A percentile compares a stretch with the other conserved stretches of the same genome.
These are phyloP conservation scores for Citrullus mucosospermus DNA, from an alignment of 306 rosid genomes.

Conservation along the genomic window DNA sequence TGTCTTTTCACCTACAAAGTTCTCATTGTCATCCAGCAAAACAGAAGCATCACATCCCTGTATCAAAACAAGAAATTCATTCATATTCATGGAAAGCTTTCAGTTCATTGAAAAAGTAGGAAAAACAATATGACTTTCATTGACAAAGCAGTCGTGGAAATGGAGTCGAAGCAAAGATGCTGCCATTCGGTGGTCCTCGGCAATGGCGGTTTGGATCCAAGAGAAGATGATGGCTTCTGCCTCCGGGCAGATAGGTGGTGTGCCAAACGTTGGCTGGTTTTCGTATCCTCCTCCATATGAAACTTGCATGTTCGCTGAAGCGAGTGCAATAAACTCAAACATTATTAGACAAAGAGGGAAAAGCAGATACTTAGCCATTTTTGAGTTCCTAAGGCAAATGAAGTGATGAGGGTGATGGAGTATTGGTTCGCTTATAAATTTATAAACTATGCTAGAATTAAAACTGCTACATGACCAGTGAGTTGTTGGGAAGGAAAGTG, in stretches of 20 bases:
- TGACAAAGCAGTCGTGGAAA: slow-evolving; percentile 85
- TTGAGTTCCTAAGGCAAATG: background rate
- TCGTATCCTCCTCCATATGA: background rate
- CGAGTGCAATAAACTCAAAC: background rate
- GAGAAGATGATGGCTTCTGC: slow-evolving; percentile 60
- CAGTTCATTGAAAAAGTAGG: background rate
- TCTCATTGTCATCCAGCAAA: slow-evolving; percentile 47
- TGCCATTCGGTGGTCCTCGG: slow-evolving; percentile 64
- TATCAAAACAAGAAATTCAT: background rate
- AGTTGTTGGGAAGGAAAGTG: background rate
- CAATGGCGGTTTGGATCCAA: slow-evolving; percentile 38
- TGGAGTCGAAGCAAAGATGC: slow-evolving; percentile 84
- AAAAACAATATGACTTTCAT: slow-evolving; percentile 30
- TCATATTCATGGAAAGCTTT: background rate
- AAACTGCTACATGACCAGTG: background rate
- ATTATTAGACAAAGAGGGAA: background rate
- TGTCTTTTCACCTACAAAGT: slow-evolving; percentile 67
- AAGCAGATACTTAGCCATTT: background rate
- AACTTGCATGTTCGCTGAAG: background rate
- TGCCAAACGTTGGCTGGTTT: slow-evolving; percentile 16
- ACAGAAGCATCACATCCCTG: slow-evolving; percentile 91
- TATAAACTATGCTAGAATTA: background rate
- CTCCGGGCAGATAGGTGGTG: slow-evolving; percentile 42
- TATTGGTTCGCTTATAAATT: background rate
- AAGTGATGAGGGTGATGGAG: background rate